These are phyloP conservation scores for Sophora flavescens DNA, from an alignment of 306 rosid genomes.

Conservation along the genomic window DNA sequence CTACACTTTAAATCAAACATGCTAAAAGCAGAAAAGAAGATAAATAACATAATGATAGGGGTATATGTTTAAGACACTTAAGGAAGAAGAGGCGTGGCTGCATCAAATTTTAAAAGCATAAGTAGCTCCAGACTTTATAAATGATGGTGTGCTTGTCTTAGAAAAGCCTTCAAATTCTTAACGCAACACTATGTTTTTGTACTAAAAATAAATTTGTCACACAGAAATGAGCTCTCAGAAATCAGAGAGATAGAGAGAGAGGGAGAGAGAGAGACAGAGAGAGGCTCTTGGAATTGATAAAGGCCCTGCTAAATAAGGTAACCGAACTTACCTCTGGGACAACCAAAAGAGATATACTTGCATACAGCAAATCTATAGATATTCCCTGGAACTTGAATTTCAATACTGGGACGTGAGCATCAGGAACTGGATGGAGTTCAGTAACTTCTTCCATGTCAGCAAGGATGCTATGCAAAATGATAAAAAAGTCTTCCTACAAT, in stretches of 20 bases:
- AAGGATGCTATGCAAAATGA: conserved; percentile 75
- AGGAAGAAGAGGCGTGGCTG: not conserved
- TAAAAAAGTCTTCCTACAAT: conserved; percentile 90
- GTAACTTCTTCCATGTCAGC: conserved; percentile 88
- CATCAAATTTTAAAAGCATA: conserved; percentile 20
- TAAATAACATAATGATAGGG: conserved; percentile 8
- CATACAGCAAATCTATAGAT: conserved; percentile 93
- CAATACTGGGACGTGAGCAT: conserved; percentile 99
- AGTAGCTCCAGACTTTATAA: conserved; percentile 26
- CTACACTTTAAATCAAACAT: conserved; percentile 24
- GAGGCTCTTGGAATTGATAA: conserved; percentile 13
- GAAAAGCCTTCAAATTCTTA: conserved; percentile 27
- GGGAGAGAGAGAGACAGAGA: too few species aligned
- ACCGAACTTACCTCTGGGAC: conserved; percentile 84
- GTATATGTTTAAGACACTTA: conserved; percentile 5
- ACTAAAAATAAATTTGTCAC: conserved; percentile 31
- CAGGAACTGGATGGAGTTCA: conserved; percentile 90
- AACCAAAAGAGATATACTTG: conserved; percentile 84
- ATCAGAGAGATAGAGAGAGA: too few species aligned
- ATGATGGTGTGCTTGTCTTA: conserved; percentile 27
- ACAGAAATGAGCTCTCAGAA: conserved; percentile 14
- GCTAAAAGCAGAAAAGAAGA: conserved; percentile 14
- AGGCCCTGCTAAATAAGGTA: conserved; percentile 41
- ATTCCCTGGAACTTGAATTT: conserved; percentile 93
- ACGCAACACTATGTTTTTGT: not conserved